phyloP scores from a whole-genome alignment of 305 asterid species.

The Euphrasia arctica region DNA sequence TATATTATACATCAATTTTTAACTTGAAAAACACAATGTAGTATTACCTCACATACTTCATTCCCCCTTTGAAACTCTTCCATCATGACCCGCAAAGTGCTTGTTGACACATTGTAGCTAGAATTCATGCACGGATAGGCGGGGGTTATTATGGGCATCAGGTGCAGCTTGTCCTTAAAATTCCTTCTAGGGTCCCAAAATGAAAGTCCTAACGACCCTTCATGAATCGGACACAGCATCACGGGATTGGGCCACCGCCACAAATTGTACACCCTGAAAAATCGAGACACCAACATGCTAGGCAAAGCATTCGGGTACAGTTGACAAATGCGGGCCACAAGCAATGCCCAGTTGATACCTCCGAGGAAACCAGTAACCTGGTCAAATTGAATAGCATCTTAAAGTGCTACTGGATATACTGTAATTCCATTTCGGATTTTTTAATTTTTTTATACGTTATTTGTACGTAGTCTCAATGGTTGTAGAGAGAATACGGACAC shows the following conservation, averaged over 20 bases:
- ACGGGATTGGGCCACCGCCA: slow-evolving; percentile 99
- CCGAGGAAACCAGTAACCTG: slow-evolving; percentile 97
- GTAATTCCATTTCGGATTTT: too few relatives aligned
- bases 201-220: slow-evolving; percentile 74
- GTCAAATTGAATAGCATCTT: slow-evolving; percentile 28
- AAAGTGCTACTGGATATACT: not conserved
- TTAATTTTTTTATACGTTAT: too few relatives aligned
- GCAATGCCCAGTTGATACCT: slow-evolving; percentile 97
- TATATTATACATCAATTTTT: too few relatives aligned
- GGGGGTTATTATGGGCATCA: slow-evolving; percentile 98
- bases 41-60: slow-evolving; percentile 73
- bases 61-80: slow-evolving; percentile 87
- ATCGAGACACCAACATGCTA: slow-evolving; percentile 94
- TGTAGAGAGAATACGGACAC: too few relatives aligned
- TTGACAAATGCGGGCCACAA: slow-evolving; percentile 97
- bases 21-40: slow-evolving; percentile 7
- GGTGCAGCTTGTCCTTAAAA: slow-evolving; percentile 67
- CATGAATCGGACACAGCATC: slow-evolving; percentile 85
- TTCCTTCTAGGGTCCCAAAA: slow-evolving; percentile 97
- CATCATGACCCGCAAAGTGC: slow-evolving; percentile 92
- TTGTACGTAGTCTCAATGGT: too few relatives aligned
- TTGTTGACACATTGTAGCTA: slow-evolving; percentile 91
- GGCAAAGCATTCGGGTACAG: slow-evolving; percentile 95
- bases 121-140: slow-evolving; percentile 99
- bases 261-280: slow-evolving; percentile 82